Base-by-base conservation (phyloP, 768 basidiomycete species). In the Tulasnella calospora region DNA sequence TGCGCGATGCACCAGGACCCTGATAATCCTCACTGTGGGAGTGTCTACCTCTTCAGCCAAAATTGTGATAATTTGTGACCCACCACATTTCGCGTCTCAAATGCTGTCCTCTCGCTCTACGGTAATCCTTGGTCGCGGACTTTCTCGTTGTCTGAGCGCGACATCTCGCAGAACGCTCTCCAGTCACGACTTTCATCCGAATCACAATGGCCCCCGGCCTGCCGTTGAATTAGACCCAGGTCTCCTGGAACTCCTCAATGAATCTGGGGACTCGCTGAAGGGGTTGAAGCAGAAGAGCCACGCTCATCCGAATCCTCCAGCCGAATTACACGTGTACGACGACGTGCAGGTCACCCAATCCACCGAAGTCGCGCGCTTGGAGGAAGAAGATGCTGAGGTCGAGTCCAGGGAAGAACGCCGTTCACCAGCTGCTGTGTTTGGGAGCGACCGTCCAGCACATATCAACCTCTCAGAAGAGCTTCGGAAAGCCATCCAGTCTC, bases 371-470 rank as follows among this genome's bases (percentile, higher is more conserved):
- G 83, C 85, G 35, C 82, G 84, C 40, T 82, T 80, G 67, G 83
- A 84, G 35, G 85, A 85, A 35, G 84, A 83, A 23, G 78, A 82
- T 12, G 27, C 36, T 30, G 81, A 84, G 33, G 51, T 75, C 17
- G 70, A 78, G 7, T 84, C 83, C 35, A 82, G 80, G 21, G 88
- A 83, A 21, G 84, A 85, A 67, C 86, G 89, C 74, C 92, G 92
- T 82, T 94, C 94, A 35, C 92, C 94, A 61, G 94, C 94, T 30
- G 94, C 95, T 27, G 85, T 86, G 33, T 93, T 93, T 83, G 96
- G 95, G 23, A 92, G 92, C 81, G 87, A 90, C 78, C 85, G 88
- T 61, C 87, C 94, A 71, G 93, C 94, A 12, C 85, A 90, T 67
- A 89, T 95, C 10, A 85, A 91, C 17, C 82, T 98, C 17, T 92